Evolutionary conservation across 257 asterid species (phyloP).

Genomic region (Jacaranda copaia): DNA sequence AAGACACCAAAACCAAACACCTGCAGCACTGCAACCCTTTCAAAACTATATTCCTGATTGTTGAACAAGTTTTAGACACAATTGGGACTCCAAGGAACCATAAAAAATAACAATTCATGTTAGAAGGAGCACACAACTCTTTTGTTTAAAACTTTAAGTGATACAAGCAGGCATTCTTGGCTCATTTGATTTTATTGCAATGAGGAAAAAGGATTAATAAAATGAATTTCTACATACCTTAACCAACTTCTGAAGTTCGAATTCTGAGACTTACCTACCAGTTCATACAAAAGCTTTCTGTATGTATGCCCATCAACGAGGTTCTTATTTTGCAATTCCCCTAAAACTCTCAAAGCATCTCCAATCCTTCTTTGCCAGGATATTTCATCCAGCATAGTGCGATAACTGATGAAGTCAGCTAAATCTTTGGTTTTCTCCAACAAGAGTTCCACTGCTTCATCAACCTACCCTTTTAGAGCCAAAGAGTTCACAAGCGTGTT

Average conservation of each 20-base stretch:
- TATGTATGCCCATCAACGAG: slow-evolving; percentile 57
- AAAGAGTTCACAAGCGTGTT: slow-evolving; percentile 83
- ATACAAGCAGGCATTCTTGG: no score
- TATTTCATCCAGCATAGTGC: slow-evolving; percentile 77
- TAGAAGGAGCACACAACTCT: slow-evolving; percentile 9
- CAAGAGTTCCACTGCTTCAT: slow-evolving; percentile 78
- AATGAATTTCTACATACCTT: slow-evolving; percentile 41
- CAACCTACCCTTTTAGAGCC: slow-evolving; percentile 84
- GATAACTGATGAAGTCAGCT: slow-evolving; percentile 74
- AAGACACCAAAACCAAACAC: slow-evolving; percentile 3
- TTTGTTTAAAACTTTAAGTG: not conserved
- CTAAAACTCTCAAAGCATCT: slow-evolving; percentile 64
- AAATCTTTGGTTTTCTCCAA: slow-evolving; percentile 66
- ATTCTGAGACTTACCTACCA: slow-evolving; percentile 52
- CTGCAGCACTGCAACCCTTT: not conserved
- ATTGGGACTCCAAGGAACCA: not conserved
- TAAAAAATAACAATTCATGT: not conserved
- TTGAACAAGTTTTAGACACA: no score
- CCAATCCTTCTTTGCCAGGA: slow-evolving; percentile 55
- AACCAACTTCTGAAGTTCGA: slow-evolving; percentile 31
- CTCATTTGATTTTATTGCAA: no score
- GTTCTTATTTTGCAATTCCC: slow-evolving; percentile 63
- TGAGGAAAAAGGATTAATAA: no score
- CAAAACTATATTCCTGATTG: not conserved
- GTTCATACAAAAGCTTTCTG: slow-evolving; percentile 58